Percentiles rank a stretch among this genome's conserved stretches.
Conservation (phyloP, 2,329 filamentous ascomycete genomes). For the Diaporthe australafricana region DNA sequence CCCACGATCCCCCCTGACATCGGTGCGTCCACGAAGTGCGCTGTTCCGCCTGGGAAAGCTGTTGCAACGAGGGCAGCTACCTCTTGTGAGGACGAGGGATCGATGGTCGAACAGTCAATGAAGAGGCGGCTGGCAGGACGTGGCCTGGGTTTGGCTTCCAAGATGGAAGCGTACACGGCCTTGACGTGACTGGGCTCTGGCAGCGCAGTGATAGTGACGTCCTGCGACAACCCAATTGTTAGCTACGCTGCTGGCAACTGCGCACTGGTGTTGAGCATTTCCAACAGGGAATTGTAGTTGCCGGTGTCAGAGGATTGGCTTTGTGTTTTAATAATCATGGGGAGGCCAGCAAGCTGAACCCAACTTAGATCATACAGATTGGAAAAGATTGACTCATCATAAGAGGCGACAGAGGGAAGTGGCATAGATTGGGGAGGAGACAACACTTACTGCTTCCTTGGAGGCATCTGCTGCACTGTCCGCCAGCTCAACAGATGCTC, state of each 20-base stretch:
- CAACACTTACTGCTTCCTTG: conserved; percentile 61
- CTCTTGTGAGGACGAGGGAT: conserved; percentile 83
- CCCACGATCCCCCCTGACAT: conserved; percentile 98
- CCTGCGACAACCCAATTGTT: conserved; percentile 60
- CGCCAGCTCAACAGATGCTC: conserved; percentile 60
- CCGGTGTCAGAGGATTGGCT: conserved; percentile 79
- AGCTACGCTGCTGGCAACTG: conserved; percentile 18
- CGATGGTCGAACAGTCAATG: conserved; percentile 97
- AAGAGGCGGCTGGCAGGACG: conserved; percentile 77
- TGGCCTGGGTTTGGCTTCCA: conserved; percentile 63
- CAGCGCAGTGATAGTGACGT: conserved; percentile 87
- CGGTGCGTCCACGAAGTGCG: conserved; percentile 90
- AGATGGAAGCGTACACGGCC: conserved; percentile 81
- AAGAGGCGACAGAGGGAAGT: conserved; percentile 22
- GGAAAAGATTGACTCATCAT: conserved; percentile 49
- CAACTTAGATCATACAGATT: conserved; percentile 82
- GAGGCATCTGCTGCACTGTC: conserved; percentile 60
- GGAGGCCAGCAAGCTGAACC: conserved; percentile 66
- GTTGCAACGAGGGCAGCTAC: conserved; percentile 75
- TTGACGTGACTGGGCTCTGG: conserved; percentile 91
- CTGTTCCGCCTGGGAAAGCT: conserved; percentile 70
- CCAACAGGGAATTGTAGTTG: conserved; percentile 36
- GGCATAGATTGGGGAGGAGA: not conserved
- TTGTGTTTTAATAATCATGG: conserved; percentile 72
- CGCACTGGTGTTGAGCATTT: not conserved